Evolutionary conservation across 2,329 filamentous ascomycete species (phyloP).

Genomic region (Rosellinia necatrix): DNA sequence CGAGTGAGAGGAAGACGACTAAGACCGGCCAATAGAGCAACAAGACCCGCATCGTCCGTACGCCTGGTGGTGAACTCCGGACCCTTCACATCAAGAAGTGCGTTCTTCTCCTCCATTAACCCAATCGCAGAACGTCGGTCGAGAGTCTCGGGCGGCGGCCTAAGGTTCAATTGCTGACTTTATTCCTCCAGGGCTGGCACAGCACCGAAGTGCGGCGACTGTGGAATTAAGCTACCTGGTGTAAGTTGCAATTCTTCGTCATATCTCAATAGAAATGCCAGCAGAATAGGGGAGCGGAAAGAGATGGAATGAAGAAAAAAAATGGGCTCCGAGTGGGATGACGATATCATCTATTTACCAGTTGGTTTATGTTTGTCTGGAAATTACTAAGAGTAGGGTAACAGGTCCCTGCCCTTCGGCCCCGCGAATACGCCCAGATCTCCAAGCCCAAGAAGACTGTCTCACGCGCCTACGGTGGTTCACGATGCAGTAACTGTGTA

Average conservation of each 20-base stretch:
- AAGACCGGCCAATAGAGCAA: slow-evolving; percentile 74
- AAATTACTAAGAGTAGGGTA: slow-evolving; percentile 12
- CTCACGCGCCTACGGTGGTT: slow-evolving; percentile 97
- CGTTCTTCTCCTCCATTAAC: slow-evolving; percentile 1
- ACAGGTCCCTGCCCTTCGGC: slow-evolving; percentile 93
- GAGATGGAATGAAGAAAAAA: not conserved
- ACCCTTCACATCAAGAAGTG: slow-evolving; percentile 99
- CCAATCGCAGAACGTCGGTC: not conserved
- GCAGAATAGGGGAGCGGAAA: not conserved
- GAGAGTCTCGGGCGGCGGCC: not conserved
- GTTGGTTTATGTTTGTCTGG: not conserved
- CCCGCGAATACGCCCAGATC: slow-evolving; percentile 95
- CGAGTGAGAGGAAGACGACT: slow-evolving; percentile 3
- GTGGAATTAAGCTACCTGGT: slow-evolving; percentile 94
- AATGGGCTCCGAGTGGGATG: not conserved
- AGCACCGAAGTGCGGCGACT: slow-evolving; percentile 99
- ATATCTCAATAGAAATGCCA: not conserved
- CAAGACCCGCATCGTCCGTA: slow-evolving; percentile 95
- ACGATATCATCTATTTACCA: not conserved
- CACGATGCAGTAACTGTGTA: slow-evolving; percentile 97
- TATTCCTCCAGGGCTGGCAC: slow-evolving; percentile 66
- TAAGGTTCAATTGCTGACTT: slow-evolving; percentile 6
- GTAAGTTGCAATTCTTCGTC: slow-evolving; percentile 66
- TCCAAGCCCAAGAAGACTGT: slow-evolving; percentile 99
- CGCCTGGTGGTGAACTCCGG: slow-evolving; percentile 92